Conservation (phyloP, 179 eudicot genomes). For the Patellifolia procumbens region DNA sequence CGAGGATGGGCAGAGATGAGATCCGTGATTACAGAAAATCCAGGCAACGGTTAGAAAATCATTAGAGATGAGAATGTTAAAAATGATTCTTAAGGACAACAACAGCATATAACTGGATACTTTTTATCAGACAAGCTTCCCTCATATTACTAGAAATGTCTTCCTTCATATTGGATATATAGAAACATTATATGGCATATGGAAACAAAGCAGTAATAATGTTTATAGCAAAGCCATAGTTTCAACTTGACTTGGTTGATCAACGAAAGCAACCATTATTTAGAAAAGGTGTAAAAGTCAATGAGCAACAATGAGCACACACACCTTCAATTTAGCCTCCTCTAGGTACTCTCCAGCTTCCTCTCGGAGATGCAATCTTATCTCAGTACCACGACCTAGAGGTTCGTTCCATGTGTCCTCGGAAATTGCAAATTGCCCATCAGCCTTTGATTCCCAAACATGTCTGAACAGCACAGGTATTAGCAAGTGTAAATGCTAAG, state of each 20-base stretch:
- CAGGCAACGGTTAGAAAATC: not conserved
- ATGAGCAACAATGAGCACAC: constrained; percentile 11
- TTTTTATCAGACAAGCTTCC: not conserved
- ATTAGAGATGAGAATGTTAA: not conserved
- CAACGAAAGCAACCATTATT: not conserved
- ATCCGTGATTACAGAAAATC: not conserved
- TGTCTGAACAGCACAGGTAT: constrained; percentile 46
- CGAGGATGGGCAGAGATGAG: not conserved
- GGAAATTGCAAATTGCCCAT: constrained; percentile 97
- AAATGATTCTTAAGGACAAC: not conserved
- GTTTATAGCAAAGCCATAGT: not conserved
- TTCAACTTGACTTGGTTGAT: not conserved
- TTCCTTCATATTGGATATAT: not conserved
- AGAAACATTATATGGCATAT: not conserved
- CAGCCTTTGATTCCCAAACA: constrained; percentile 99
- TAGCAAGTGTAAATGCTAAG: constrained; percentile 6
- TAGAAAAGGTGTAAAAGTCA: not conserved
- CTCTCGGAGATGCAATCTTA: constrained; percentile 91
- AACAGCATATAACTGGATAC: not conserved
- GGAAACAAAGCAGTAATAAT: not conserved
- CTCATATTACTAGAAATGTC: not conserved
- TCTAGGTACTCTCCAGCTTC: constrained; percentile 96
- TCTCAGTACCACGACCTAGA: constrained; percentile 99
- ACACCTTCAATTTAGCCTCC: constrained; percentile 81
- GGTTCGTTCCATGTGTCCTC: constrained; percentile 98